Evolutionary conservation across 2,329 filamentous ascomycete genomes (phyloP), one percentile per base, ranked within the genome.

Genomic region (Penicillium sp.): DNA sequence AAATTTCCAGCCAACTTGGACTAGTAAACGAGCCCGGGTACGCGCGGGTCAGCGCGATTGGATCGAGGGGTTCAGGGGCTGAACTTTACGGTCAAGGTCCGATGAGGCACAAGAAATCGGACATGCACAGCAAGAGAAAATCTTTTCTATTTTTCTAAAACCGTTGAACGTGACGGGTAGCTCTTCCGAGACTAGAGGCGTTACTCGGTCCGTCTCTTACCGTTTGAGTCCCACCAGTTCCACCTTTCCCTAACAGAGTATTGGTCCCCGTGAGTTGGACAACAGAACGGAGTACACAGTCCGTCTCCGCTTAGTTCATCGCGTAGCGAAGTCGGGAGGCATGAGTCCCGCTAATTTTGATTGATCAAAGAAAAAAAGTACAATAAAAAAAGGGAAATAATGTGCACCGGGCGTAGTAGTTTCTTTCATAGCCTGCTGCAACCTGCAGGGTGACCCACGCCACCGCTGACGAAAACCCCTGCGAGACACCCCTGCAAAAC

Each of bases 141-240:
- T 14, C 4, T 16, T 16, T 33, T 33, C 31, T 13, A 31, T 33
- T 33, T 33, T 33, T 19, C n/a, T 19, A 19, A 4, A 9, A 8
- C 35, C 35, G 39, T 16, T 33, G 43, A 13, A 5, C n/a, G 19
- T 41, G 35, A 10, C 31, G 48, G 35, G 41, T 44, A 33, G 41
- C 41, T 13, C 24, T 52, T 52, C 50, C 51, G 51, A 53, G 29
- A 33, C 41, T 21, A 24, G 29, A 29, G 48, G n/a, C 39, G 11
- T 48, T 39, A 39, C n/a, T 37, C 52, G 35, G 52, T 47, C 52
- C 52, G 52, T 48, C 21, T 33, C 35, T 24, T 43, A 22, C 50
- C 50, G 50, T 46, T 26, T 1, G 14, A 22, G 35, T 46, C 13
- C 44, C 50, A 46, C 39, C 24, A n/a, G 8, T 41, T 29, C 45